Base-by-base conservation (phyloP, 2,329 filamentous ascomycete species). In the Thielaviopsis punctulata region DNA sequence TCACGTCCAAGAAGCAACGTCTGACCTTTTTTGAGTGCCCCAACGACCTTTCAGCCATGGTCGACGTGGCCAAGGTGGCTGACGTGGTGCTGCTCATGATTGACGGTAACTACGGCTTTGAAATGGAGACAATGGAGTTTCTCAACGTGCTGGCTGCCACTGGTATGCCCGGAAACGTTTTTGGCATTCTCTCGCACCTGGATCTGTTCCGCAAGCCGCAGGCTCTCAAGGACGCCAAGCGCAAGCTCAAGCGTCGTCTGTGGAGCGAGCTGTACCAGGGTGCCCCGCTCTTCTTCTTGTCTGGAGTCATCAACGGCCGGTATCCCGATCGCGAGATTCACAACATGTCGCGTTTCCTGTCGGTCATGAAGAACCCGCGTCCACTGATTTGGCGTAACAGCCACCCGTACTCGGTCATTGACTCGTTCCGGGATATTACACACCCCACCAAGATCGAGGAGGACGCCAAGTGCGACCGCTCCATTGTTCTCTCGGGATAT, bases 111-210 rank as follows among this genome's bases (percentile, higher is more conserved):
- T 98, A 85, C 62, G 93, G 92, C 13, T 98, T 98, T 63, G 92
- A 98, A 69, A 98, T 98, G 92, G 92, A 98, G 73, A 98, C 92
- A 0, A 98, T 98, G 92, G 92, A 98, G 68, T 98, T 98, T 56
- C 71, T 98, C 62, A 96, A 95, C 60, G 82, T 95, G 18, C 72
- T 98, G 49, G 84, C 86, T n/a, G 80, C 87, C 2, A 94, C 86
- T 25, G 92, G 92, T 65, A 96, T 98, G 90, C 92, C 93, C 0
- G 90, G 92, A 58, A 98, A 98, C 61, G 89, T 98, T 36, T 96
- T 98, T 63, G 92, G 92, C 50, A 89, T 98, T 53, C 75, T 98
- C 45, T 96, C 92, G 15, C 93, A 98, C 71, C 73, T 98, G 56
- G 92, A 98, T 64, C 72, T 98, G 13, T 98, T 98, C 72, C 79